Conservation (phyloP, 116 monocot species). For the Posidonia oceanica region DNA sequence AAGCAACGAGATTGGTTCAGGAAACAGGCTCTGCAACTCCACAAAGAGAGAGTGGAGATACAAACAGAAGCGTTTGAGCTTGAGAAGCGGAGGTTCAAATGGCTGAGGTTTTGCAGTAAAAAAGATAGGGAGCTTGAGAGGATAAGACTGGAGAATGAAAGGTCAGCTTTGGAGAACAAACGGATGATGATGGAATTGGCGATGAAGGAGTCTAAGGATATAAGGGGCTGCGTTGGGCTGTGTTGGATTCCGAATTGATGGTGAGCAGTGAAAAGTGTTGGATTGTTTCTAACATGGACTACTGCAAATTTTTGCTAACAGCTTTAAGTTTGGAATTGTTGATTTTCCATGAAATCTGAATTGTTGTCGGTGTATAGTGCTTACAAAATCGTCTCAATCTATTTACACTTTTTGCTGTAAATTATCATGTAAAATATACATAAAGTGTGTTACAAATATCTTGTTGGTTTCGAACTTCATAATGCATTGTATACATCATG, state of each 20-base stretch:
- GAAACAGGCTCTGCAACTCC: slow-evolving; percentile 23
- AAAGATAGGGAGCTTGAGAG: slow-evolving; percentile 77
- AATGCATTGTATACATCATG: no score
- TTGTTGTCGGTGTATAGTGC: no score
- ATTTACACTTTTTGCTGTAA: no score
- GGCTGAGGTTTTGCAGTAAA: slow-evolving; percentile 60
- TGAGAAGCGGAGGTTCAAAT: slow-evolving; percentile 56
- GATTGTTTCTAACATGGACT: no score
- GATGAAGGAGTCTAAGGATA: background rate
- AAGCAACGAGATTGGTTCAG: slow-evolving; percentile 30
- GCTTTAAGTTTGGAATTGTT: no score
- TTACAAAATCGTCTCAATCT: no score
- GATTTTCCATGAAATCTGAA: no score
- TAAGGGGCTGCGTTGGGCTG: background rate
- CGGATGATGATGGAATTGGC: slow-evolving; percentile 33
- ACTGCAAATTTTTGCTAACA: no score
- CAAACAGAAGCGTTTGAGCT: slow-evolving; percentile 36
- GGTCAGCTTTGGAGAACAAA: slow-evolving; percentile 63
- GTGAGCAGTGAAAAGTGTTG: background rate
- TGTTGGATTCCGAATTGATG: background rate
- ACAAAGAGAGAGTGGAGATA: slow-evolving; percentile 45
- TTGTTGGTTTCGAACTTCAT: no score
- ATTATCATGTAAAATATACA: no score
- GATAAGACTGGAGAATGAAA: slow-evolving; percentile 51
- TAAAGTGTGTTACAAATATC: no score